Base-by-base conservation (phyloP, 176 grass and related monocot genomes). In the Avena insularis region DNA sequence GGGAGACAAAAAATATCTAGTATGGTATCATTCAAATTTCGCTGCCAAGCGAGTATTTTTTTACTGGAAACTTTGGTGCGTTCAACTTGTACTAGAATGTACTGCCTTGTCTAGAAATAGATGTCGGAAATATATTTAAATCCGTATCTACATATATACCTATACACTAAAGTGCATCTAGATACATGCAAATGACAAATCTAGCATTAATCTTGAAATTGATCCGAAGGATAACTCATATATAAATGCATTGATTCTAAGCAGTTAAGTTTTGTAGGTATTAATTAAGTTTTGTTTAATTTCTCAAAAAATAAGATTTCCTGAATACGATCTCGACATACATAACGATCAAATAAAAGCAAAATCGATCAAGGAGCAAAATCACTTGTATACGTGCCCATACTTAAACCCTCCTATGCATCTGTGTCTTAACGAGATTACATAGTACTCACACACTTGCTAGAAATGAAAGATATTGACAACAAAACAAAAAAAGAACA, bases 391-490 rank as follows among this genome's bases (percentile, higher is more conserved):
- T 57, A 19, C 54, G 54, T 57, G 6, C 15, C 17, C 54, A 57
- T 57, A 57, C 54, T 19, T 19, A 57, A 54, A 54, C 51, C 33
- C 5, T 78, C 54, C 12, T 78, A 58, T 57, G 9, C 27, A 25
- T 20, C 29, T 79, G 33, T 79, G 77, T 57, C n/a, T 25, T 59
- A 27, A 72, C 71, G 14, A 46, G 40, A 47, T 46, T 72, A 58
- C 36, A 25, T 73, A 58, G n/a, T 54, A 43, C 23, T 9, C 53
- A 20, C 6, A 38, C 43, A 23, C 13, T 9, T n/a, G 31, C 5
- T 47, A 54, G 10, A 5, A 40, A 23, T 1, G 19, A 53, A 19
- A 65, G 8, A 55, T 29, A 15, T 68, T 70, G 43, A 51, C 20
- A 14, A 45, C 7, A 1, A 82, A 75, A 1, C 14, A 53, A 81